These are phyloP conservation scores for Phytophthora fragariaefolia DNA, from an alignment of 352 stramenopile species.

Conservation along the genomic window DNA sequence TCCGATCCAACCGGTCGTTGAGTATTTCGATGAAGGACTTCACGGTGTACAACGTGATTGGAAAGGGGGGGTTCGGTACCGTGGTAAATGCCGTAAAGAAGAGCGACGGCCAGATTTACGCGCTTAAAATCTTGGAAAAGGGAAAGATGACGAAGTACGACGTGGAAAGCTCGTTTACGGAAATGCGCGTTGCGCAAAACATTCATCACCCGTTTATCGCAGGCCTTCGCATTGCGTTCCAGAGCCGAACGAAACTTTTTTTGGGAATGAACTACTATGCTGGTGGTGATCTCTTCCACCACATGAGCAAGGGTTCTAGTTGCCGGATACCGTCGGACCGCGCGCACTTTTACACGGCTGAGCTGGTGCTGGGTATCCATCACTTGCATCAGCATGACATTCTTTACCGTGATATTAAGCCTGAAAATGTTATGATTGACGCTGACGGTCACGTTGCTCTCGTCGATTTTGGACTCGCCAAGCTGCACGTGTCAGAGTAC, in stretches of 20 bases:
- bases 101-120: slow-evolving; percentile 90
- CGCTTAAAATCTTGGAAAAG: slow-evolving; percentile 92
- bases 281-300: slow-evolving; percentile 87
- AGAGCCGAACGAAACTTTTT: slow-evolving; percentile 88
- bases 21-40: slow-evolving; percentile 92
- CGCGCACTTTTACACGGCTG: slow-evolving; percentile 93
- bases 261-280: slow-evolving; percentile 91
- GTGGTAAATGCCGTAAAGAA: slow-evolving; percentile 93
- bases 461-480: slow-evolving; percentile 95
- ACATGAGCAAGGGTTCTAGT: slow-evolving; percentile 91
- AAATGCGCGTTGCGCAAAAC: slow-evolving; percentile 90
- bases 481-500: slow-evolving; percentile 92
- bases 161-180: slow-evolving; percentile 89
- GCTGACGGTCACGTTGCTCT: slow-evolving; percentile 95
- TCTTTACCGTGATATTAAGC: slow-evolving; percentile 97
- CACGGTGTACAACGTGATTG: slow-evolving; percentile 91
- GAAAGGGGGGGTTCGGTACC: slow-evolving; percentile 88
- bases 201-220: slow-evolving; percentile 91
- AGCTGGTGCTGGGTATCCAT: slow-evolving; percentile 93
- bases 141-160: slow-evolving; percentile 92
- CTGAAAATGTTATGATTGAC: slow-evolving; percentile 97
- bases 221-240: slow-evolving; percentile 86
- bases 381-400: slow-evolving; percentile 95
- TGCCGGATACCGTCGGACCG: slow-evolving; percentile 84
- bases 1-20: slow-evolving; percentile 84